Percentiles rank a stretch among this genome's conserved stretches.
These are phyloP conservation scores for Solanum paucissectum DNA, from an alignment of 257 asterid species.

Conservation along the genomic window DNA sequence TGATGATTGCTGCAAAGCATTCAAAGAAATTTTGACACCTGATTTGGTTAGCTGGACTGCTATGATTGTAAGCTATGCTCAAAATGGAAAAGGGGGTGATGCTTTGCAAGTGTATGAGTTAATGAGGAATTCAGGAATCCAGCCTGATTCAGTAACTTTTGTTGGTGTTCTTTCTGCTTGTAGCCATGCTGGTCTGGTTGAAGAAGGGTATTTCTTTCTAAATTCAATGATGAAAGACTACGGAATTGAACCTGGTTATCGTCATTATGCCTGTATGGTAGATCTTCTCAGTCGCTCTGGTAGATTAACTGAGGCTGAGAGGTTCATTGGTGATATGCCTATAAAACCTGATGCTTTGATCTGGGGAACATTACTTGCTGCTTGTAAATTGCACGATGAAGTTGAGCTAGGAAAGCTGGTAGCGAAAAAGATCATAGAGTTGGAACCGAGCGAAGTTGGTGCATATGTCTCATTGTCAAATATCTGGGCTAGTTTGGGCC, in stretches of 20 bases:
- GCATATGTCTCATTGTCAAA: conserved; percentile 49
- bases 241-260: conserved; percentile 42
- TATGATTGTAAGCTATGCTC: conserved; percentile 63
- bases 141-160: conserved; percentile 58
- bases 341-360: conserved; percentile 33
- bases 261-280: conserved; percentile 74
- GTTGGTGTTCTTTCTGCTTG: conserved; percentile 62
- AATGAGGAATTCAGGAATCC: conserved; percentile 44
- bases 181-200: conserved; percentile 70
- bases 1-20: conserved; percentile 40
- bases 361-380: conserved; percentile 77
- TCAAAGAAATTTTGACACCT: conserved; percentile 27
- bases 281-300: conserved; percentile 84
- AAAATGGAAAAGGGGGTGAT: conserved; percentile 56
- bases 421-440: conserved; percentile 47
- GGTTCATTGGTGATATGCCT: conserved; percentile 51
- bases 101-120: conserved; percentile 50
- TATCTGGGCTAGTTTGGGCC: conserved; percentile 63
- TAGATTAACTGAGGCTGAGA: conserved; percentile 58
- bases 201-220: conserved; percentile 59
- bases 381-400: conserved; percentile 55
- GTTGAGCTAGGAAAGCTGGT: conserved; percentile 47
- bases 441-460: conserved; percentile 48
- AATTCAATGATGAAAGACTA: conserved; percentile 58
- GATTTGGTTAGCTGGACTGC: conserved; percentile 61